A percentile compares a stretch with the other conserved stretches of the same genome.
Evolutionary conservation across 2,329 filamentous ascomycete species (phyloP).

Genomic region (Corniculantispora saksenae): DNA sequence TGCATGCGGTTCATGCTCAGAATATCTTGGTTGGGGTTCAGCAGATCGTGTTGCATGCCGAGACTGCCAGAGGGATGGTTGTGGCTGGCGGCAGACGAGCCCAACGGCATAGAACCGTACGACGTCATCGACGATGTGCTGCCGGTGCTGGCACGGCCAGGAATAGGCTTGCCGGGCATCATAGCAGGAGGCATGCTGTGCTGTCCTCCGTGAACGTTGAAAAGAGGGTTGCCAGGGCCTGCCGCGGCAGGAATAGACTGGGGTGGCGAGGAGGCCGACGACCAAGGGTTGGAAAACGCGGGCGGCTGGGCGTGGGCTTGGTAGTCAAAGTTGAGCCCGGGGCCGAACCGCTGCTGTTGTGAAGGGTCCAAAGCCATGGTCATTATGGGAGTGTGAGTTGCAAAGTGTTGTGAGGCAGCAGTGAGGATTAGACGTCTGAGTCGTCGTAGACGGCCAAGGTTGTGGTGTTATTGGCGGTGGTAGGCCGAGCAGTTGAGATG

Average conservation of each 20-base stretch:
- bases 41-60: constrained; percentile 51
- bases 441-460: constrained; percentile 19
- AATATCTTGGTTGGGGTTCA: constrained; percentile 74
- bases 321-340: constrained; percentile 77
- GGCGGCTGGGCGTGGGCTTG: constrained; percentile 50
- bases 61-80: constrained; percentile 57
- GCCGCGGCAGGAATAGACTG: constrained; percentile 47
- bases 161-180: constrained; percentile 47
- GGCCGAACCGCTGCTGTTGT: constrained; percentile 79
- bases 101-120: constrained; percentile 71
- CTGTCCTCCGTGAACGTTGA: constrained; percentile 55
- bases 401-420: not conserved
- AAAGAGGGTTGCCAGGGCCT: constrained; percentile 56
- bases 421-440: constrained; percentile 23
- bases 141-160: constrained; percentile 59
- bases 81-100: constrained; percentile 71
- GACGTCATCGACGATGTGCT: constrained; percentile 64
- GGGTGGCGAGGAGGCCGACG: constrained; percentile 53
- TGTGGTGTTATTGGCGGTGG: not conserved
- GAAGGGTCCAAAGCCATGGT: constrained; percentile 93
- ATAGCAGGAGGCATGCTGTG: constrained; percentile 56
- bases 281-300: constrained; percentile 94
- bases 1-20: constrained; percentile 67
- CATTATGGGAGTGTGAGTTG: constrained; percentile 58
- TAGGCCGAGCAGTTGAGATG: not conserved